Percentiles rank a stretch among this genome's conserved stretches.
Evolutionary conservation across 2,329 filamentous ascomycete genomes (phyloP).

Genomic region (Magnaporthiopsis incrustans): DNA sequence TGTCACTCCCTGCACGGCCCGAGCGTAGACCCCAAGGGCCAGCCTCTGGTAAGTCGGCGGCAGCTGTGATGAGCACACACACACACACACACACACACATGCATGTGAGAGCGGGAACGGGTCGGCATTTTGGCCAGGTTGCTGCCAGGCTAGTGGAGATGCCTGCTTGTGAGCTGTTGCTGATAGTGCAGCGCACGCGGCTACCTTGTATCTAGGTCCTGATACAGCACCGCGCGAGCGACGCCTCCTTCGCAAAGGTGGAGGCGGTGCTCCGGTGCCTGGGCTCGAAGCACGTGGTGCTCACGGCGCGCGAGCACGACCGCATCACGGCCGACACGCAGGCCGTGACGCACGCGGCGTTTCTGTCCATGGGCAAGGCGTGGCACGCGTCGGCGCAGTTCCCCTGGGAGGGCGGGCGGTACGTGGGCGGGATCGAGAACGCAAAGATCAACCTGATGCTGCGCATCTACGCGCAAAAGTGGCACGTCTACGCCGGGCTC

Average conservation of each 20-base stretch:
- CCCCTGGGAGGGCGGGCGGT: constrained; percentile 93
- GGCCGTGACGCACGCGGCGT: constrained; percentile 94
- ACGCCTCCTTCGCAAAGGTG: constrained; percentile 68
- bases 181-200: background rate
- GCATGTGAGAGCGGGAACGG: background rate
- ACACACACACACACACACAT: too few relatives aligned
- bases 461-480: constrained; percentile 96
- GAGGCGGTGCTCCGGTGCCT: constrained; percentile 77
- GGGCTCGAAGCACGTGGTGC: constrained; percentile 75
- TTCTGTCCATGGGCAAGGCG: constrained; percentile 93
- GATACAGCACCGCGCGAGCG: constrained; percentile 84
- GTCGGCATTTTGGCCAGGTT: background rate
- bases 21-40: constrained; percentile 76
- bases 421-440: constrained; percentile 95
- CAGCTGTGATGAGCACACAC: background rate
- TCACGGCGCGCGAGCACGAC: constrained; percentile 83
- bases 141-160: background rate
- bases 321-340: constrained; percentile 97
- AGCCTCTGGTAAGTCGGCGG: constrained; percentile 66
- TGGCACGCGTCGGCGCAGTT: constrained; percentile 96
- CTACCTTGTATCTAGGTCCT: constrained; percentile 44
- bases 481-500: constrained; percentile 97
- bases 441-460: constrained; percentile 98
- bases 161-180: background rate
- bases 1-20: constrained; percentile 96